Base-by-base conservation (phyloP, 2,329 filamentous ascomycete genomes). In the Epichloe gansuensis region DNA sequence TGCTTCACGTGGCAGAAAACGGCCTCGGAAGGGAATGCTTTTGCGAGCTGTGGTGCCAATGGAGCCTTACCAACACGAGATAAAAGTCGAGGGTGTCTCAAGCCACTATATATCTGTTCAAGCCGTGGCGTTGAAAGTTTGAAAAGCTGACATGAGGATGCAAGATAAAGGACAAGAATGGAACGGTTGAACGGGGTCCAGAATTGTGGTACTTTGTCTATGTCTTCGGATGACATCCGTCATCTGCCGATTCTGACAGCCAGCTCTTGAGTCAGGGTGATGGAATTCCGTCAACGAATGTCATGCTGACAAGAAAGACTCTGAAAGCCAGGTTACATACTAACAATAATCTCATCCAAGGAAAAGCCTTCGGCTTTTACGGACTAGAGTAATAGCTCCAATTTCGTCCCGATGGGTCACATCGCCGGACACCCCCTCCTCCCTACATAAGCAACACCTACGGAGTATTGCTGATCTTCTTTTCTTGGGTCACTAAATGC, bases 31-130 rank as follows among this genome's bases (percentile, higher is more conserved):
- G 15, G n/a, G 15, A 44, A 50, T 23, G 48, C 23, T 50, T 37
- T 46, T 45, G 34, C 9, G 42, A 43, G 39, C 39, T 21, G 6
- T 15, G 11, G 38, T 50, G 17, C 25, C 25, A 37, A 50, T 50
- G 48, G 23, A 50, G n/a, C 48, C 48, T 49, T 17, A 31, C 37
- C 47, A 42, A 31, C 38, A 49, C 23, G 47, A 31, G 47, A 42
- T 7, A 42, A 13, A 34, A 44, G 17, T 45, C 39, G 48, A 45
- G 28, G n/a, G 23, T 53, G 52, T 51, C 48, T 48, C 52, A 53
- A 51, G 52, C 52, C 48, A 51, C 52, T 53, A 53, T 53, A 51
- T 51, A 53, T 48, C 17, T 53, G 31, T 42, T 37, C 28, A 43
- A 46, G 43, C 48, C 48, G 23, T 50, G 48, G 28, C 48, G 47